phyloP scores from a whole-genome alignment of 2,329 filamentous ascomycete species.

The Pseudopyrenochaeta lycopersici region DNA sequence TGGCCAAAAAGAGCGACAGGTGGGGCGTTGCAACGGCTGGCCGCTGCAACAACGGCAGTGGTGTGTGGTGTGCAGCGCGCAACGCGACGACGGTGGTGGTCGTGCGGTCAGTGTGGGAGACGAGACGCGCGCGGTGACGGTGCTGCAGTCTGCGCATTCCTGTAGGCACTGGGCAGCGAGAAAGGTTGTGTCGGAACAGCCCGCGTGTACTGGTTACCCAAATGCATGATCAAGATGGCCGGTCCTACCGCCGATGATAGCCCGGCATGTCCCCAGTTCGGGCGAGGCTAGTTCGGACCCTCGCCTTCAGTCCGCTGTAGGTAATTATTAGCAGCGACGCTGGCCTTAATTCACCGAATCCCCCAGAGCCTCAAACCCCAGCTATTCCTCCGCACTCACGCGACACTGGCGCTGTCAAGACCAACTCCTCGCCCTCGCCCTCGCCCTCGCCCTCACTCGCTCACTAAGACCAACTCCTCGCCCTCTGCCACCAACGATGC shows the following conservation, averaged over 20 bases:
- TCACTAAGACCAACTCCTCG: not conserved
- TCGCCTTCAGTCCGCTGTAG: constrained; percentile 16
- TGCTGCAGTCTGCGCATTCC: too few relatives aligned
- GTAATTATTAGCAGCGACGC: constrained; percentile 18
- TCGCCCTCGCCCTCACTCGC: not conserved
- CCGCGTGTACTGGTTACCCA: constrained; percentile 7
- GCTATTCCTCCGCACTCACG: constrained; percentile 21
- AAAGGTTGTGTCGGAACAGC: not conserved
- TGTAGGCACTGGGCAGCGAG: not conserved
- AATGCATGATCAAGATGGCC: constrained; percentile 12
- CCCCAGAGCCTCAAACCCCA: constrained; percentile 27
- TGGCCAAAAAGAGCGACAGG: constrained; percentile 5
- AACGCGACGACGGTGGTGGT: too few relatives aligned
- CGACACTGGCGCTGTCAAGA: too few relatives aligned
- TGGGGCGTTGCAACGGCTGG: not conserved
- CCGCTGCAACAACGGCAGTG: not conserved
- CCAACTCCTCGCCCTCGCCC: constrained; percentile 1
- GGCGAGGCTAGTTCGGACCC: constrained; percentile 1
- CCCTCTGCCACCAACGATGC: constrained; percentile 23
- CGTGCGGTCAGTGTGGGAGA: too few relatives aligned
- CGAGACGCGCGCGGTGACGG: too few relatives aligned
- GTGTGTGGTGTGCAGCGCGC: too few relatives aligned
- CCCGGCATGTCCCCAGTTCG: not conserved
- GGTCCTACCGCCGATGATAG: constrained; percentile 6
- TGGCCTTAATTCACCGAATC: constrained; percentile 22